These are phyloP conservation scores for Paecilomyces niveus DNA, from an alignment of 2,329 filamentous ascomycete genomes.

Conservation along the genomic window DNA sequence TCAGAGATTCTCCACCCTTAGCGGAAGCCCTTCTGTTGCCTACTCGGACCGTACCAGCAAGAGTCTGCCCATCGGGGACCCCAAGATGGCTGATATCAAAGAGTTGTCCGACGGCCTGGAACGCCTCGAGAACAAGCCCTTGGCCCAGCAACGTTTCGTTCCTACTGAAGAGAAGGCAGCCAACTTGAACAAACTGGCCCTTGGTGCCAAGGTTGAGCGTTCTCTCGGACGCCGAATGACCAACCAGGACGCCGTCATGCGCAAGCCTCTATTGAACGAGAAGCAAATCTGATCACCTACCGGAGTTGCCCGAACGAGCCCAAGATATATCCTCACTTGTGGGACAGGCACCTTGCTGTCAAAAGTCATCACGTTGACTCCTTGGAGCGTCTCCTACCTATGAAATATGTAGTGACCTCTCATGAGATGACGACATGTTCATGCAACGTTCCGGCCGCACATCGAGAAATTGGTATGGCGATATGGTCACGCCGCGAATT, in stretches of 20 bases:
- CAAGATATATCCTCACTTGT: background rate
- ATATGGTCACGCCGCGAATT: background rate
- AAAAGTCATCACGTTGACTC: background rate
- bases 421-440: background rate
- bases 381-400: background rate
- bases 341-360: background rate
- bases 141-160: slow-evolving; percentile 72
- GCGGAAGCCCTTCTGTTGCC: slow-evolving; percentile 39
- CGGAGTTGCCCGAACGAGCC: background rate
- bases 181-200: slow-evolving; percentile 75
- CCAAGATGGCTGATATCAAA: slow-evolving; percentile 58
- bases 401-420: background rate
- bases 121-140: slow-evolving; percentile 83
- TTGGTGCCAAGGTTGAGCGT: slow-evolving; percentile 84
- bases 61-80: slow-evolving; percentile 37
- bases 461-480: background rate
- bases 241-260: slow-evolving; percentile 73
- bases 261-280: slow-evolving; percentile 50
- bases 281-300: slow-evolving; percentile 17
- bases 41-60: slow-evolving; percentile 39
- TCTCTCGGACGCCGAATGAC: slow-evolving; percentile 81
- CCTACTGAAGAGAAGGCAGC: slow-evolving; percentile 74
- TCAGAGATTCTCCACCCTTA: slow-evolving; percentile 48
- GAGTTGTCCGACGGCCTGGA: slow-evolving; percentile 74
- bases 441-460: background rate